Evolutionary conservation across 2,329 filamentous ascomycete species (phyloP), one percentile per base, ranked within the genome.

Genomic region (Parasarocladium wereldwijsianum): DNA sequence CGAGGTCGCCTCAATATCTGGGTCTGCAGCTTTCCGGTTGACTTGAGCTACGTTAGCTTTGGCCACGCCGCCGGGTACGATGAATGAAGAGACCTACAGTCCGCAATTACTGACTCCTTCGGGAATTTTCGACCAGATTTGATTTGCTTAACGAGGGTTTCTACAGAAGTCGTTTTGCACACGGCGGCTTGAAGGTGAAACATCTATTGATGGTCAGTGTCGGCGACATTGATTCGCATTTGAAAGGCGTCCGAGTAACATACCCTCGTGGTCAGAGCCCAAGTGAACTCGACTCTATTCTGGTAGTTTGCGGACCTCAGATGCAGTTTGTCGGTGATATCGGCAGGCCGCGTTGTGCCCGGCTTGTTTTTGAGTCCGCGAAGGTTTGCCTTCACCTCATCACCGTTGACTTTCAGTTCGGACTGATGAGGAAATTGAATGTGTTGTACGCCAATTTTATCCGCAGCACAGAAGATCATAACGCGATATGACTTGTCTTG

Each of bases 351-450:
- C 23, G 90, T 98, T 25, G 90, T 92, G 14, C 90, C 90, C 6
- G 87, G 83, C 51, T 90, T 93, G 51, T 93, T 94, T 56, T 98
- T 98, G 37, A 98, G 56, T 4, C 90, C 90, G 41, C 90, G 80
- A 40, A 93, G 66, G 49, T 96, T 98, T n/a, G 80, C 78, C 52
- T 87, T 90, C 40, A 94, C 68, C 34, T 94, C 84, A 19, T 79
- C 79, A 8, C 74, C 68, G 43, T 98, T 98, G 33, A 93, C 72
- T 48, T 85, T 87, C 34, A 98, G 66, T 49, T 98, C 90, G 18
- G 90, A 80, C 54, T 94, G 85, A 42, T 87, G 75, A 2, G 90
- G 90, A 40, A 98, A 98, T 1, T 82, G 61, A 32, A 98, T 75
- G 37, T 96, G 84, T 29, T 82, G 80, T 3, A 60, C 51, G 11